These are phyloP conservation scores for Russula sp. DNA, from an alignment of 768 basidiomycete species.

Conservation along the genomic window DNA sequence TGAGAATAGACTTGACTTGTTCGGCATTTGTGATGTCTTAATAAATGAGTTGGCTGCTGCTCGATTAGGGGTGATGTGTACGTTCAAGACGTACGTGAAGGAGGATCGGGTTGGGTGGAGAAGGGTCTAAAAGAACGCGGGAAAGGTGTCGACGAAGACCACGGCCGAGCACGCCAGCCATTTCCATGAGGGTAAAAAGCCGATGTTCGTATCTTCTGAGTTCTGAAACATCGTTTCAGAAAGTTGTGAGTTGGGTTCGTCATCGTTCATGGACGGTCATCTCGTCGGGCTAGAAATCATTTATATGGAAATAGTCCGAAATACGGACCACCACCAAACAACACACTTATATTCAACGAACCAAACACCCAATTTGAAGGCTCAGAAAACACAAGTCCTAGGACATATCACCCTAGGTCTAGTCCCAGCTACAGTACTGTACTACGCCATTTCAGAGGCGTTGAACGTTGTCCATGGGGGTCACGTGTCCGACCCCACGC, in stretches of 20 bases:
- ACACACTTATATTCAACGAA: neutral
- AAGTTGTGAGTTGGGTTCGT: neutral
- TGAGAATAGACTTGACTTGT: constrained; percentile 61
- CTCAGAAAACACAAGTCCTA: neutral
- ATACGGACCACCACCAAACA: neutral
- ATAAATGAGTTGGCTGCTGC: constrained; percentile 24
- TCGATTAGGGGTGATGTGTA: neutral
- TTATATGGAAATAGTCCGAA: neutral
- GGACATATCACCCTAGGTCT: neutral
- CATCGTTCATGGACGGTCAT: neutral
- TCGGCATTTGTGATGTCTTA: constrained; percentile 27
- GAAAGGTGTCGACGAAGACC: neutral
- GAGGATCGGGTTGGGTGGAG: constrained; percentile 10
- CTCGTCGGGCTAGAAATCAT: neutral
- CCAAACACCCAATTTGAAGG: neutral
- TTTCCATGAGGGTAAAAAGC: neutral
- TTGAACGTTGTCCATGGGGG: neutral
- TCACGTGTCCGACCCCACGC: neutral
- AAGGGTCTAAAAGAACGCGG: neutral
- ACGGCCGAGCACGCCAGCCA: neutral
- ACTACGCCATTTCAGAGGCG: neutral
- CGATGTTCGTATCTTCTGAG: neutral
- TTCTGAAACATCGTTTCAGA: constrained; percentile 4
- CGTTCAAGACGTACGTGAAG: constrained; percentile 16
- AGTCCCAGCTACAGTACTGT: neutral